Evolutionary conservation across 2,329 filamentous ascomycete genomes (phyloP), one percentile per base, ranked within the genome.

Genomic region (Exophiala aquamarina): DNA sequence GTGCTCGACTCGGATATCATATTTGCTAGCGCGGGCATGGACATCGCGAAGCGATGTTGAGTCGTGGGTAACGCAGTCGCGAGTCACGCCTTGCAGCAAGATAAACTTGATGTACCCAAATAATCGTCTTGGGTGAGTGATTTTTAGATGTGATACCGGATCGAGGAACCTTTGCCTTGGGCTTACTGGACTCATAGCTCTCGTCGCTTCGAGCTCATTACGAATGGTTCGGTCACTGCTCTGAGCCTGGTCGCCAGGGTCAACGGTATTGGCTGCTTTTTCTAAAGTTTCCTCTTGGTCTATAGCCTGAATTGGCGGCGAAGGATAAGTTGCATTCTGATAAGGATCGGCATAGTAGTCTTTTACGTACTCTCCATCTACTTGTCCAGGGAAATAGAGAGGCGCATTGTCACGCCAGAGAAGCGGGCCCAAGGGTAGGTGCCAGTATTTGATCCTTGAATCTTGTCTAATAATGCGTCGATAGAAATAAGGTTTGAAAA

Each of bases 1-100:
- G 59, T 76, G 71, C 57, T 75, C 73, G 13, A 73, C 70, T 3
- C 67, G 64, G 49, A 69, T 69, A 54, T 75, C 72, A 52, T 74
- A 75, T 5, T 62, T 61, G 28, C 65, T 63, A 8, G 72, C 72
- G 13, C 64, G 63, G 26, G 68, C 60, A 56, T 73, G 70, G 39
- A 66, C 68, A 41, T 59, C 64, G 38, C 58, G 65, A n/a, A 69
- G 66, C 32, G 58, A 59, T 3, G 62, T 63, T 3, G 66, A 68
- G 48, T 70, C 64, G 51, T 71, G 69, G 13, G 62, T 61, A 32
- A 71, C 63, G 29, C 67, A 66, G 53, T 74, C 70, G 26, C 66
- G 64, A 5, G 65, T 70, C 6, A 73, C 68, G 44, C 70, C 69
- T 20, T 44, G 41, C 2, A 50, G 38, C 3, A 50, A 26, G 8